phyloP scores from a whole-genome alignment of 495 filamentous ascomycete species.

The Cetradonia linearis region DNA sequence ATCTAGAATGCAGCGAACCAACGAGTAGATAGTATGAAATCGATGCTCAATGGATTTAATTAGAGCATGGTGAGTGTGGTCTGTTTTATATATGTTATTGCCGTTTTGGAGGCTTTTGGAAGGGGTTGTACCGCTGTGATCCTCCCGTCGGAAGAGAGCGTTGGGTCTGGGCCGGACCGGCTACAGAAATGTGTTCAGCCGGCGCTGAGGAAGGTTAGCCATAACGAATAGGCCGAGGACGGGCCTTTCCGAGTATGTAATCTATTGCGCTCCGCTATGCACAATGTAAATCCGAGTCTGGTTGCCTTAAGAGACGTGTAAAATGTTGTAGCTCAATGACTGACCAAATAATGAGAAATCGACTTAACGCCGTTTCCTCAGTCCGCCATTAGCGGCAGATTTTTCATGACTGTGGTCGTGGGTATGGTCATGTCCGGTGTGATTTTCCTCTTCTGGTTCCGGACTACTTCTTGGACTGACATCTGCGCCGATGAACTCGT shows the following conservation, averaged over 20 bases:
- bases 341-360: not conserved
- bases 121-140: not conserved
- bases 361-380: constrained; percentile 23
- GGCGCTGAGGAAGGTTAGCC: constrained; percentile 6
- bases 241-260: not conserved
- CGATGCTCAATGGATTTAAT: not conserved
- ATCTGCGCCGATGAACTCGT: constrained; percentile 69
- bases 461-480: constrained; percentile 51
- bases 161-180: not conserved
- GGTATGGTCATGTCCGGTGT: constrained; percentile 36
- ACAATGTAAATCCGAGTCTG: not conserved
- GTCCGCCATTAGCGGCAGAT: constrained; percentile 21
- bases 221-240: not conserved
- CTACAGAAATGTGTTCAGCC: not conserved
- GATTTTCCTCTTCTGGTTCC: constrained; percentile 52
- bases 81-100: not conserved
- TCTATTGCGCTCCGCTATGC: constrained; percentile 5
- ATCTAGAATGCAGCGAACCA: not conserved
- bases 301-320: not conserved
- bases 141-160: not conserved
- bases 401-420: constrained; percentile 28
- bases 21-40: not conserved
- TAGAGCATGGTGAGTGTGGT: not conserved
- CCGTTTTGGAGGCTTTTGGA: not conserved
- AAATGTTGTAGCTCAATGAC: not conserved